Evolutionary conservation across 139 green algal species (phyloP), one percentile per base, ranked within the genome.

Genomic region (Eudorina sp.): DNA sequence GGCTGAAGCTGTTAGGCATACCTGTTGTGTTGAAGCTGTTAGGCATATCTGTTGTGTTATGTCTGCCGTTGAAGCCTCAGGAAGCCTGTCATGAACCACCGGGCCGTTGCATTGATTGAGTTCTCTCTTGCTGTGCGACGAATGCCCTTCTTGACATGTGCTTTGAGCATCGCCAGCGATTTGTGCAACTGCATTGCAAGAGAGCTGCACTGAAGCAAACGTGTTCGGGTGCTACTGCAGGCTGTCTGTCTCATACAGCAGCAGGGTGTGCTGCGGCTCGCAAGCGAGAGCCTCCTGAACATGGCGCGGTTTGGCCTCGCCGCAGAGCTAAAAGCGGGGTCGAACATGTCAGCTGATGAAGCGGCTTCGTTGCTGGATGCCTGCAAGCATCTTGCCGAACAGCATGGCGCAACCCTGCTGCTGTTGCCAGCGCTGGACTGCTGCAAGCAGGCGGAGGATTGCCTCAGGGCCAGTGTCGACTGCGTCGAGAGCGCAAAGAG

Each of bases 221-320:
- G n/a, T n/a, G n/a, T n/a, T n/a, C n/a, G n/a, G n/a, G n/a, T n/a
- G n/a, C n/a, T n/a, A n/a, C n/a, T n/a, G n/a, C 81, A 87, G 81
- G 64, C 48, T 11, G 34, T 43, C 11, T 78, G 62, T 55, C 66
- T 66, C 41, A 40, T 53, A 64, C 29, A 51, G 43, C 81, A 87
- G 64, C 45, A 78, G 27, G 7, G 18, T 8, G 43, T 87, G 31
- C 66, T 87, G 64, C 64, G 81, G 11, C 81, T 69, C 23, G 21
- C 31, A 16, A 53, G 31, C n/a, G 81, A 87, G 29, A 34, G 64
- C 81, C 34, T 87, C 6, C 66, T 87, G 0, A 64, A 87, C 11
- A 87, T 87, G 81, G 81, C 81, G 23, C 81, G 81, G 19, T 68
- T 46, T 27, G 81, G 81, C 45, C 38, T 87, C 25, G 45, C 5